Conservation (phyloP, 2,329 filamentous ascomycete species). For the Colletotrichum sidae region DNA sequence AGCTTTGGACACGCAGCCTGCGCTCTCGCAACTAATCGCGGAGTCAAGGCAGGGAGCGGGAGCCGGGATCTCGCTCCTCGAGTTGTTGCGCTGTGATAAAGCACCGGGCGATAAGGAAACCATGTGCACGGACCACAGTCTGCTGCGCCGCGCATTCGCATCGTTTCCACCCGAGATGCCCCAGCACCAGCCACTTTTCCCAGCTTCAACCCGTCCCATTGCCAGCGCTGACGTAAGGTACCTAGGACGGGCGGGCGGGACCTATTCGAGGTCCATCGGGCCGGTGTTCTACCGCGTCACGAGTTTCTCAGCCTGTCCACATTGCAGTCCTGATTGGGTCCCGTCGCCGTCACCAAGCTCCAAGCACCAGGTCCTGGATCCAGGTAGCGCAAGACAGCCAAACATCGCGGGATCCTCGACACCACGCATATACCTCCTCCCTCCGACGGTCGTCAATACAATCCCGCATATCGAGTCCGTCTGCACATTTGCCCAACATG, state of each 20-base stretch:
- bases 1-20: background rate
- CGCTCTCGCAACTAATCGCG: background rate
- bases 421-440: slow-evolving; percentile 31
- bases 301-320: slow-evolving; percentile 34
- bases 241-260: background rate
- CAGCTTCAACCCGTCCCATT: background rate
- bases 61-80: slow-evolving; percentile 17
- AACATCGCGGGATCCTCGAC: slow-evolving; percentile 34
- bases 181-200: slow-evolving; percentile 15
- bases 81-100: slow-evolving; percentile 18
- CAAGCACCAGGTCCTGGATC: slow-evolving; percentile 28
- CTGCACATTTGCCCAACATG: slow-evolving; percentile 53
- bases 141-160: slow-evolving; percentile 20
- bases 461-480: slow-evolving; percentile 29
- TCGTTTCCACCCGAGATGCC: background rate
- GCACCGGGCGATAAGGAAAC: slow-evolving; percentile 8
- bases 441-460: slow-evolving; percentile 40
- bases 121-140: slow-evolving; percentile 10
- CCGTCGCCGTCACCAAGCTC: slow-evolving; percentile 38
- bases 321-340: slow-evolving; percentile 34
- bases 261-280: slow-evolving; percentile 20
- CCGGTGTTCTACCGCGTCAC: slow-evolving; percentile 34
- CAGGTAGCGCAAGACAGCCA: slow-evolving; percentile 34
- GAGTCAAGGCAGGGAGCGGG: slow-evolving; percentile 4
- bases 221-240: background rate